Base-by-base conservation (phyloP, 1,284 basidiomycete genomes). In the Mycosarcoma mackinlayi region DNA sequence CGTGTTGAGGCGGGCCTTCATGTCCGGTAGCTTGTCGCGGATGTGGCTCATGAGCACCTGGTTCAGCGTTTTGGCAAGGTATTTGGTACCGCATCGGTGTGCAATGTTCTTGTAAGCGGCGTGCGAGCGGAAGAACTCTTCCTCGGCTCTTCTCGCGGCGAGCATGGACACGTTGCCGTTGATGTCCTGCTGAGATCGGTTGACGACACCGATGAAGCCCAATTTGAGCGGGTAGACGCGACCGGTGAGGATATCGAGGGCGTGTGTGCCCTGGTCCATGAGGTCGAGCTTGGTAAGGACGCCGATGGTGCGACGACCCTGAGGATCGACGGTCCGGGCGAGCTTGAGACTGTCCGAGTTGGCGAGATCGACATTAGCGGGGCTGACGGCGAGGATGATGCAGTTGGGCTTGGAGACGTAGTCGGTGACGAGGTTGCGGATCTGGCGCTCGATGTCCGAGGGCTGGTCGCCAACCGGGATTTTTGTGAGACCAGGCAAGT, bases 201-300 rank as follows among this genome's bases (percentile, higher is more conserved):
- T 97, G 60, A 98, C 95, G 27, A 98, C 91, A 28, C 95, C 95
- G 73, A 98, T 95, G 84, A 98, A 98, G 35, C 95, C 95, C 16
- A 98, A 87, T 84, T 98, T 98, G 75, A 98, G 88, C 40, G 95
- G 95, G 84, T 98, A 98, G 40, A 97, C 91, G 65, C 94, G 90
- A 33, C 95, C 95, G 0, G 93, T 98, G 44, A 98, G 88, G 75
- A 98, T 91, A 83, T 99, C 96, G 42, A 95, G 86, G 11, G 95
- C 95, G 83, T 98, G 96, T 27, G 95, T 98, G 35, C 95, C 95
- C 11, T 94, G 93, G 81, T 98, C 95, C 95, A 98, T 98, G 37
- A 98, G 87, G 84, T 98, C 95, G 44, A 98, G 88, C 85, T 98
- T 98, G 25, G 94, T 95, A 47, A 98, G 87, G 21, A 98, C 92